Conservation (phyloP, 2,329 filamentous ascomycete species). For the Hypoxylon sp. region DNA sequence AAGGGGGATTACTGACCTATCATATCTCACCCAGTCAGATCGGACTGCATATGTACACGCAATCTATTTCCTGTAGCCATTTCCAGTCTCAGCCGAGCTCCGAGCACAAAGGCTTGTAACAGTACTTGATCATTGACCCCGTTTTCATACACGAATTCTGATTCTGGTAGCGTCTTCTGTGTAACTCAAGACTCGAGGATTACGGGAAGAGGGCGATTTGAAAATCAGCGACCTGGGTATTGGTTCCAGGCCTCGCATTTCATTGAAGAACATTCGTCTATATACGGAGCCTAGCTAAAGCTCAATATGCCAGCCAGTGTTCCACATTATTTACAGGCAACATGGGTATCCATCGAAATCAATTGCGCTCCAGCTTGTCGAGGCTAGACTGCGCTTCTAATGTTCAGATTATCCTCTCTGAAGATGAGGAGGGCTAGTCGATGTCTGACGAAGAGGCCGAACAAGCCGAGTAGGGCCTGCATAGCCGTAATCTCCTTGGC, state of each 20-base stretch:
- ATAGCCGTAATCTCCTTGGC: conserved; percentile 84
- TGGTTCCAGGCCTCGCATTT: conserved; percentile 17
- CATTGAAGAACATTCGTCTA: conserved; percentile 18
- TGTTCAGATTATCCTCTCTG: conserved; percentile 84
- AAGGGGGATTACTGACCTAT: conserved; percentile 1
- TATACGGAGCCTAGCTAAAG: conserved; percentile 25
- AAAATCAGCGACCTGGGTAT: conserved; percentile 21
- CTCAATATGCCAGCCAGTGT: conserved; percentile 3
- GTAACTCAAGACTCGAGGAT: neutral
- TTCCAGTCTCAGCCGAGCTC: conserved; percentile 3
- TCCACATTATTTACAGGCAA: conserved; percentile 29
- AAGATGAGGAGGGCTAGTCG: conserved; percentile 89
- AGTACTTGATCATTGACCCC: neutral
- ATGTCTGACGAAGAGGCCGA: conserved; percentile 89
- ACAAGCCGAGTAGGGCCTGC: conserved; percentile 81
- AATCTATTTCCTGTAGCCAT: conserved; percentile 6
- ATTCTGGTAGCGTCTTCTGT: neutral
- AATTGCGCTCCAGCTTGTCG: conserved; percentile 8
- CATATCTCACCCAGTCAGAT: conserved; percentile 8
- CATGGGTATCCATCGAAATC: conserved; percentile 30
- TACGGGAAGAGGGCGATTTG: neutral
- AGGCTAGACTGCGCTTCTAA: conserved; percentile 51
- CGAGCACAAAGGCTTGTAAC: conserved; percentile 7
- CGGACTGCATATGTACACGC: neutral
- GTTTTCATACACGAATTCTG: neutral